phyloP scores from a whole-genome alignment of 352 stramenopile species.

The Thraustochytrium sp. region DNA sequence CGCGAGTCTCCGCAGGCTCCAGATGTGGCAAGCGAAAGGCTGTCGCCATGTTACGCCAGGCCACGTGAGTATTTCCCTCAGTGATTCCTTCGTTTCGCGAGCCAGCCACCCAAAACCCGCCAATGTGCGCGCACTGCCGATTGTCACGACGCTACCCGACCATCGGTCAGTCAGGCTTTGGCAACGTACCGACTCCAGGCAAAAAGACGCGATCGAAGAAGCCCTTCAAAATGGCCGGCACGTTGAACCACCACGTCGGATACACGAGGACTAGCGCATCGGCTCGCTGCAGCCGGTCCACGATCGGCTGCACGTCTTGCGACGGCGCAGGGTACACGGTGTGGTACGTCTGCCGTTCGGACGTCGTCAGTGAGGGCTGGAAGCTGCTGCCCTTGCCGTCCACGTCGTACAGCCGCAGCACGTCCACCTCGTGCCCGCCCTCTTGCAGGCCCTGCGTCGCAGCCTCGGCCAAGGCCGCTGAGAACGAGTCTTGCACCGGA shows the following conservation, averaged over 20 bases:
- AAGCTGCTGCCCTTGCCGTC: slow-evolving; percentile 9
- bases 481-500: slow-evolving; percentile 27
- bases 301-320: background rate
- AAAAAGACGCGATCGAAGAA: slow-evolving; percentile 52
- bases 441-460: background rate
- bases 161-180: background rate
- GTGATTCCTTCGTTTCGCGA: no score
- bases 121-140: no score
- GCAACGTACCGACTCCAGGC: slow-evolving; percentile 37
- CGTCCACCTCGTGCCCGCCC: background rate
- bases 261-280: slow-evolving; percentile 53
- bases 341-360: slow-evolving; percentile 26
- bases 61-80: no score
- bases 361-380: slow-evolving; percentile 3
- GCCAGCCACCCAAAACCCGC: no score
- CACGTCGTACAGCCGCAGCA: slow-evolving; percentile 30
- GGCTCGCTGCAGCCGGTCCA: slow-evolving; percentile 45
- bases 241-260: slow-evolving; percentile 55
- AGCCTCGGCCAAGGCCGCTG: slow-evolving; percentile 1
- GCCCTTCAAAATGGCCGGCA: slow-evolving; percentile 49
- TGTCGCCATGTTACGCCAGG: no score
- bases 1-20: background rate
- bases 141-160: no score
- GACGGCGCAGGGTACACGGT: slow-evolving; percentile 34
- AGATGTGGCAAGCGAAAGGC: slow-evolving; percentile 46